phyloP scores from a whole-genome alignment of 2,329 filamentous ascomycete species.

The Fusarium irregulare region DNA sequence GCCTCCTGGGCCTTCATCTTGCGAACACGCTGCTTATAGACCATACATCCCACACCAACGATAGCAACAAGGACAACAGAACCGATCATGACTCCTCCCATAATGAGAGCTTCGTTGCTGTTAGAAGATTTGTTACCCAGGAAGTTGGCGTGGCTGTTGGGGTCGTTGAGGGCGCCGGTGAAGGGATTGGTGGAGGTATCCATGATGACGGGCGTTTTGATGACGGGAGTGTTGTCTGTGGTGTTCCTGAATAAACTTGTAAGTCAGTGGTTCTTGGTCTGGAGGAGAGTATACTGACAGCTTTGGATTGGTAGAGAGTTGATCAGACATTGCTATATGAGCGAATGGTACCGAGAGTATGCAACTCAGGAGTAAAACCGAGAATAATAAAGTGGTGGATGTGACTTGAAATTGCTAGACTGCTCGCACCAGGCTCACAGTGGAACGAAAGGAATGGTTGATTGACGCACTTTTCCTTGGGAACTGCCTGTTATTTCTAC shows the following conservation, averaged over 20 bases:
- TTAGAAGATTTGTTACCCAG: not conserved
- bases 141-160: not conserved
- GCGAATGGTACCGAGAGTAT: not conserved
- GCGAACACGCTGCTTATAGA: slow-evolving; percentile 7
- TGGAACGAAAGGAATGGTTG: not conserved
- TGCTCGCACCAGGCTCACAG: slow-evolving; percentile 5
- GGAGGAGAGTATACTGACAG: not conserved
- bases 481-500: slow-evolving; percentile 8
- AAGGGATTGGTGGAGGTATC: slow-evolving; percentile 17
- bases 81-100: slow-evolving; percentile 18
- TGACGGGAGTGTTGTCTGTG: not conserved
- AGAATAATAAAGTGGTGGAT: not conserved
- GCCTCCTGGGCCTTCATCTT: slow-evolving; percentile 12
- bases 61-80: slow-evolving; percentile 17
- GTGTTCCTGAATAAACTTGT: not conserved
- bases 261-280: not conserved
- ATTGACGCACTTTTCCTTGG: not conserved
- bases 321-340: not conserved
- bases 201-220: slow-evolving; percentile 19
- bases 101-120: slow-evolving; percentile 8
- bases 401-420: not conserved
- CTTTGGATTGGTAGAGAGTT: not conserved
- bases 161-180: not conserved
- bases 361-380: not conserved
- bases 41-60: slow-evolving; percentile 10